Evolutionary conservation across 1,284 basidiomycete genomes (phyloP), one percentile per base, ranked within the genome.

Genomic region (Cryptococcus sp.): DNA sequence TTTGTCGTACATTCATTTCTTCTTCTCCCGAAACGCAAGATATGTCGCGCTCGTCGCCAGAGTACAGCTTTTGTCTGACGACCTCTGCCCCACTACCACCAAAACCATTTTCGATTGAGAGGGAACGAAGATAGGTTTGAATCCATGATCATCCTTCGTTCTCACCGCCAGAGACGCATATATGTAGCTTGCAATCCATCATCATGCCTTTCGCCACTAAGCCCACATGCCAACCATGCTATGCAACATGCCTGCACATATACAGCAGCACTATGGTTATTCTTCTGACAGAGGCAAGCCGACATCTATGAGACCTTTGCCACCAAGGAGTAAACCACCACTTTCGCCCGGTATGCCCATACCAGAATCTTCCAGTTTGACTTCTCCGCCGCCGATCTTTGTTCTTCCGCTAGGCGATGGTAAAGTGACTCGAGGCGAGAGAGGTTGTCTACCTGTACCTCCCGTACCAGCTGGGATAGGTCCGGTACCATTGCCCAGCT

Each of bases 341-440:
- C 59, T 61, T 51, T 72, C 70, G 25, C 66, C 70, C 52, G 53
- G 58, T 17, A 74, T 59, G 0, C 72, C 69, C 68, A 70, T 72
- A 6, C 69, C 69, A 11, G 52, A 50, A 37, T 49, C 53, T 43
- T 50, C 55, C 10, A 49, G 46, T 29, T 40, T 45, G 19, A 46
- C 41, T 38, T 55, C 52, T 19, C 50, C 48, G 22, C 44, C 44
- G 22, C 52, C 44, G 37, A 50, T 45, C 39, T 60, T 47, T n/a
- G 52, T 50, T 45, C 59, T 54, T 29, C 61, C 63, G 25, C 54
- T 37, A 40, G 54, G 29, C 29, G 29, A 34, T 13, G 57, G 57
- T 11, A 66, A 19, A 1, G 60, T 64, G 17, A 62, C 44, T 43
- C 57, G 51, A 16, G 67, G 67, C 11, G 62, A 63, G 25, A 66